phyloP scores from a whole-genome alignment of 306 rosid genomes.

The Sphenostylis stenocarpa region DNA sequence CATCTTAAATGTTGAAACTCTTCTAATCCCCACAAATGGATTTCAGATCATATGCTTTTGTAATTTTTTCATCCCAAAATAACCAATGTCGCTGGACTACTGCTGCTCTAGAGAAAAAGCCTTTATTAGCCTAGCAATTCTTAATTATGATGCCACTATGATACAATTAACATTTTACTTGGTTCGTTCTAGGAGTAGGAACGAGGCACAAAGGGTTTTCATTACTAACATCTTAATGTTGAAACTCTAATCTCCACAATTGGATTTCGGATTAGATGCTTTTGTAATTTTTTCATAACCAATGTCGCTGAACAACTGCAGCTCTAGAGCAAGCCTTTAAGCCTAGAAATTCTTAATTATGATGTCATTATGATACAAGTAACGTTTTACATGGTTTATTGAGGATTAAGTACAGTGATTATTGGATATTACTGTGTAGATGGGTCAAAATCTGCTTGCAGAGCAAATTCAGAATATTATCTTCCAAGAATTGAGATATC shows the following conservation, averaged over 20 bases:
- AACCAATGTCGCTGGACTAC: not conserved
- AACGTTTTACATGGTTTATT: not conserved
- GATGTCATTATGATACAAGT: not conserved
- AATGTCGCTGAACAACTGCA: not conserved
- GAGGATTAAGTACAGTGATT: not conserved
- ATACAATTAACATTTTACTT: not conserved
- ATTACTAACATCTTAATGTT: not conserved
- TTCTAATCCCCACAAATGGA: not conserved
- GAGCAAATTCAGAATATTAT: not conserved
- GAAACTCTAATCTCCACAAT: not conserved
- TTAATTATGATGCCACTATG: not conserved
- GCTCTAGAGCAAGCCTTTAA: not conserved
- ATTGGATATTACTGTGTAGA: not conserved
- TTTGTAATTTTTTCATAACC: not conserved
- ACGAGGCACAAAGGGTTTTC: not conserved
- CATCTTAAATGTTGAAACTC: not conserved
- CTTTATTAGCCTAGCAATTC: not conserved
- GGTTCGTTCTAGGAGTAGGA: not conserved
- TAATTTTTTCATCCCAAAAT: not conserved
- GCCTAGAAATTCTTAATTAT: not conserved
- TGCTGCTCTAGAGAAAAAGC: not conserved
- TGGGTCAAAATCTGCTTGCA: not conserved
- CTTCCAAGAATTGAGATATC: not conserved
- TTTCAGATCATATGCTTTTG: not conserved
- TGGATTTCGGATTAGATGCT: not conserved